Percentiles rank a stretch among this genome's conserved stretches.
phyloP scores from a whole-genome alignment of 2,329 filamentous ascomycete species.

The Fusarium oxysporum region DNA sequence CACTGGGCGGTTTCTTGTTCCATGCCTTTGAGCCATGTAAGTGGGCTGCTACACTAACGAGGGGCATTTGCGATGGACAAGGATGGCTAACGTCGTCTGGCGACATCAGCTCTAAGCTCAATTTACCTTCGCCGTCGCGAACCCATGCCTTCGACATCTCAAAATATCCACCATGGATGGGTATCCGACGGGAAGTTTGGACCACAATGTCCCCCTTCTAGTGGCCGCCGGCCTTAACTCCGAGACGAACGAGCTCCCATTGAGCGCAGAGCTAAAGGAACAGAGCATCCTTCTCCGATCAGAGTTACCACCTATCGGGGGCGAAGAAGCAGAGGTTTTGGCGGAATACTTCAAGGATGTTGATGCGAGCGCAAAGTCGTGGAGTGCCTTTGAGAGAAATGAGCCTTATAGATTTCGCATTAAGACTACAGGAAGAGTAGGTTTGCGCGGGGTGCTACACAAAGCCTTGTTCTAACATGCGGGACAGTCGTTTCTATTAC shows the following conservation, averaged over 20 bases:
- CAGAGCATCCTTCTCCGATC: conserved; percentile 74
- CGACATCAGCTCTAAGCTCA: conserved; percentile 38
- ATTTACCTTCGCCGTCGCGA: conserved; percentile 31
- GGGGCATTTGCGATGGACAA: conserved; percentile 42
- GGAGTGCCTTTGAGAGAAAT: conserved; percentile 69
- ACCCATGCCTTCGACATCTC: conserved; percentile 39
- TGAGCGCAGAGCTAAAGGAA: conserved; percentile 66
- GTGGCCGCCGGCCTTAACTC: conserved; percentile 79
- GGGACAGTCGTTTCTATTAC: conserved; percentile 64
- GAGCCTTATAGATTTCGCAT: conserved; percentile 73
- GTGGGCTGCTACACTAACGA: conserved; percentile 43
- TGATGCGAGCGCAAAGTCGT: conserved; percentile 74
- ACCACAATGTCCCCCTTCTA: conserved; percentile 87
- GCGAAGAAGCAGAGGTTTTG: conserved; percentile 73
- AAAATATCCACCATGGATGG: conserved; percentile 72
- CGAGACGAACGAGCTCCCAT: conserved; percentile 54
- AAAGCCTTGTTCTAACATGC: conserved; percentile 44
- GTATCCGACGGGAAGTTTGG: conserved; percentile 82
- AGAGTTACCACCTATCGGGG: conserved; percentile 74
- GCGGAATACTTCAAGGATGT: conserved; percentile 73
- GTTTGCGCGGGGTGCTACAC: conserved; percentile 46
- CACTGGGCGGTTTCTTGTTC: background rate
- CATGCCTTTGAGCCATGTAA: conserved; percentile 35
- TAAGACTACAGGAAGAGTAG: conserved; percentile 82
- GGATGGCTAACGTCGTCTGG: conserved; percentile 40